These are phyloP conservation scores for Rhizopogon hawkerae DNA, from an alignment of 1,284 basidiomycete genomes.

Conservation along the genomic window DNA sequence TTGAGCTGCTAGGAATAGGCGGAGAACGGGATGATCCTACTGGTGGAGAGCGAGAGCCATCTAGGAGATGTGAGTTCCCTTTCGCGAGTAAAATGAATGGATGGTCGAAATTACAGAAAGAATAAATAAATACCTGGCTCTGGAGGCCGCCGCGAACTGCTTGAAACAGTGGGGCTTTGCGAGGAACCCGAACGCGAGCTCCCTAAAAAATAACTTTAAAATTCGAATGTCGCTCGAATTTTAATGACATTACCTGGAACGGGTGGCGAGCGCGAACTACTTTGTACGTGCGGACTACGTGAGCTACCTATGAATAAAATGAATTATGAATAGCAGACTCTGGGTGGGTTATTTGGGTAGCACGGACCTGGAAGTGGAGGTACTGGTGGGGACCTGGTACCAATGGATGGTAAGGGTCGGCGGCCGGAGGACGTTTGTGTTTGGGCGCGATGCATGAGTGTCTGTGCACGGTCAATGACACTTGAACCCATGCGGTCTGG, in stretches of 20 bases:
- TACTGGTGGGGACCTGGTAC: slow-evolving; percentile 1
- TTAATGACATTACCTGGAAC: background rate
- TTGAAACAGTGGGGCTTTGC: background rate
- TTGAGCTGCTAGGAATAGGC: background rate
- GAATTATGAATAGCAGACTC: background rate
- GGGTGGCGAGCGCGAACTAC: background rate
- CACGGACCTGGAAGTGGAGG: slow-evolving; percentile 2
- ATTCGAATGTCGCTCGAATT: background rate
- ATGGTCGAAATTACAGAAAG: background rate
- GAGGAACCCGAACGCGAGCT: background rate
- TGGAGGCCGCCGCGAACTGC: background rate
- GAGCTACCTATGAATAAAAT: background rate
- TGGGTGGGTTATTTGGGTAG: too few relatives aligned
- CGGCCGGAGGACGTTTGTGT: slow-evolving; percentile 16
- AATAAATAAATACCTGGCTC: background rate
- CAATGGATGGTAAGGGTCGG: slow-evolving; percentile 20
- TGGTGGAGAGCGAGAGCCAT: background rate
- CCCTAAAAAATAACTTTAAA: background rate
- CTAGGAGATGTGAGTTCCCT: background rate
- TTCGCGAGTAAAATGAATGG: background rate
- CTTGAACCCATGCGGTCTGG: background rate
- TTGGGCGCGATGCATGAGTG: background rate
- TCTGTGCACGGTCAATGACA: slow-evolving; percentile 1
- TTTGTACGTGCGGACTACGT: background rate
- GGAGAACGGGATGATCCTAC: background rate